phyloP scores from a whole-genome alignment of 352 stramenopile genomes.

The Phytopythium oedochilum region DNA sequence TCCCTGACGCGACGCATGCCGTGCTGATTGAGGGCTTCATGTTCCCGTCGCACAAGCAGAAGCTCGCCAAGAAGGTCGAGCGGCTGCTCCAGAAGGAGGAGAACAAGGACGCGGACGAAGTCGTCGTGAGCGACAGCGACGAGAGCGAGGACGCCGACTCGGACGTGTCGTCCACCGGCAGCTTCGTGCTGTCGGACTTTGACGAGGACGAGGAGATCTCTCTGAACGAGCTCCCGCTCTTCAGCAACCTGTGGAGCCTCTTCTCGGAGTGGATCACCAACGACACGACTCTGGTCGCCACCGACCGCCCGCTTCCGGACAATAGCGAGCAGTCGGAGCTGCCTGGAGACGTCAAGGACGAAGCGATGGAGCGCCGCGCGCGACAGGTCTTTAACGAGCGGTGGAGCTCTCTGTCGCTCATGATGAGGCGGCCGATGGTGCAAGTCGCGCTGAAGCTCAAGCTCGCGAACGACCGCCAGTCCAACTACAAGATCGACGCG shows the following conservation, averaged over 20 bases:
- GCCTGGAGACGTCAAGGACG: conserved; percentile 25
- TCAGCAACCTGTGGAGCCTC: conserved; percentile 70
- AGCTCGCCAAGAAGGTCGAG: conserved; percentile 70
- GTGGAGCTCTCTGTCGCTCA: conserved; percentile 62
- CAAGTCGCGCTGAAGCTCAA: conserved; percentile 45
- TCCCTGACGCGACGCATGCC: conserved; percentile 49
- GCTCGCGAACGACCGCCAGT: conserved; percentile 45
- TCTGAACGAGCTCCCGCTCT: conserved; percentile 60
- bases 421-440: conserved; percentile 47
- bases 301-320: conserved; percentile 21
- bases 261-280: conserved; percentile 70
- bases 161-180: conserved; percentile 41
- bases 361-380: conserved; percentile 29
- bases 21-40: conserved; percentile 82
- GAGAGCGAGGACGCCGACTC: conserved; percentile 52
- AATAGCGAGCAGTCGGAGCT: conserved; percentile 11
- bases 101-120: conserved; percentile 30
- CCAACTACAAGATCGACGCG: conserved; percentile 46
- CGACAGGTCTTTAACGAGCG: conserved; percentile 55
- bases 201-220: conserved; percentile 69
- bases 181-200: conserved; percentile 61
- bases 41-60: conserved; percentile 77
- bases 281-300: conserved; percentile 57
- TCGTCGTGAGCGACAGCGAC: conserved; percentile 74
- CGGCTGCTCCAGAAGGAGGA: conserved; percentile 25